Percentiles rank a stretch among this genome's conserved stretches.
These are phyloP conservation scores for Pluteus cervinus DNA, from an alignment of 768 basidiomycete species.

Conservation along the genomic window DNA sequence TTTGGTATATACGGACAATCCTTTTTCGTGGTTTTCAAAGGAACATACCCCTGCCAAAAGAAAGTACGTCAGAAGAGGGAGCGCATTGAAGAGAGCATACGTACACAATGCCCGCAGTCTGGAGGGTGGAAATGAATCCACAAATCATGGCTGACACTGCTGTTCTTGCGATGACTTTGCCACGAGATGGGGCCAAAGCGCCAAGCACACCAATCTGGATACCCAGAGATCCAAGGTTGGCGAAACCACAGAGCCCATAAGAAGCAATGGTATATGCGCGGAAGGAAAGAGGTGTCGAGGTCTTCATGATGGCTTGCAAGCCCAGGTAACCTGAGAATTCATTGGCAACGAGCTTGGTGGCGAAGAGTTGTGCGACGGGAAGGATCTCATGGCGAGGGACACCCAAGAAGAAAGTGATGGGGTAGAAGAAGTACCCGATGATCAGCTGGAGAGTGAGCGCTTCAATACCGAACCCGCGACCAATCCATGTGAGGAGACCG, in stretches of 20 bases:
- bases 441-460: slow-evolving; percentile 79
- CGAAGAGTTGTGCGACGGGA: slow-evolving; percentile 72
- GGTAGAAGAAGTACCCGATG: slow-evolving; percentile 85
- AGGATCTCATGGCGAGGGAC: slow-evolving; percentile 81
- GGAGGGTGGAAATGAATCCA: slow-evolving; percentile 30
- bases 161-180: slow-evolving; percentile 63
- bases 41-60: slow-evolving; percentile 37
- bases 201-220: slow-evolving; percentile 61
- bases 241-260: slow-evolving; percentile 89
- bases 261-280: slow-evolving; percentile 80
- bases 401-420: slow-evolving; percentile 75
- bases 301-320: slow-evolving; percentile 42
- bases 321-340: slow-evolving; percentile 77
- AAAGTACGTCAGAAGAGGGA: slow-evolving; percentile 13
- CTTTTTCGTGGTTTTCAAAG: slow-evolving; percentile 18
- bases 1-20: background rate
- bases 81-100: slow-evolving; percentile 6
- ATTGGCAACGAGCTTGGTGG: slow-evolving; percentile 82
- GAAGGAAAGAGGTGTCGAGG: slow-evolving; percentile 49
- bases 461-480: slow-evolving; percentile 78
- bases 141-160: slow-evolving; percentile 47
- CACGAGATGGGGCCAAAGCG: slow-evolving; percentile 45
- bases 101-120: slow-evolving; percentile 29
- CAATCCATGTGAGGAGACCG: slow-evolving; percentile 85
- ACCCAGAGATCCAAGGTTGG: slow-evolving; percentile 80